Conservation (phyloP, 2,329 filamentous ascomycete genomes). For the Fragosphaeria purpurea region DNA sequence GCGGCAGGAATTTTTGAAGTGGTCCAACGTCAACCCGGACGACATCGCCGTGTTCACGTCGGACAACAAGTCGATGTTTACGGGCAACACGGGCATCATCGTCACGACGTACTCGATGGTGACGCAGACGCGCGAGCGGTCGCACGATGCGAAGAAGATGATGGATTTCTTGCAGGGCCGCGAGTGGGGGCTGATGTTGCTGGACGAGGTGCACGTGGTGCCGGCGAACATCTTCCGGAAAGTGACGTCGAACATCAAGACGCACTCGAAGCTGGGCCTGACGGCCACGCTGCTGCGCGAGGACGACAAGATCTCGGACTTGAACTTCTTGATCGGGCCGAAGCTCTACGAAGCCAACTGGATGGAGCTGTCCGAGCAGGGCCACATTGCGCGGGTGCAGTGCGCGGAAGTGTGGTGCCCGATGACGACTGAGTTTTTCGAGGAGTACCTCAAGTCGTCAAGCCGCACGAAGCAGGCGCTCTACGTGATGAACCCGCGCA, state of each 20-base stretch:
- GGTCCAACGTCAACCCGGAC: constrained; percentile 89
- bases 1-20: constrained; percentile 93
- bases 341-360: constrained; percentile 98
- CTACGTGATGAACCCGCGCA: constrained; percentile 95
- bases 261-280: constrained; percentile 87
- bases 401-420: constrained; percentile 99
- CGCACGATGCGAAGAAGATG: constrained; percentile 91
- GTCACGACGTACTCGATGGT: constrained; percentile 99
- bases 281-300: constrained; percentile 91
- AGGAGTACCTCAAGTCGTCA: constrained; percentile 60
- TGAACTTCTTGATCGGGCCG: constrained; percentile 95
- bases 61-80: constrained; percentile 76
- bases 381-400: constrained; percentile 92
- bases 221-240: constrained; percentile 93
- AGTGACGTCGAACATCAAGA: constrained; percentile 86
- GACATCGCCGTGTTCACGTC: constrained; percentile 94
- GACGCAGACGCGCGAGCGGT: constrained; percentile 76
- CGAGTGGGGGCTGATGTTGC: constrained; percentile 95
- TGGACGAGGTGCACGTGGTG: constrained; percentile 97
- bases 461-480: constrained; percentile 36
- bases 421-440: constrained; percentile 97
- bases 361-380: constrained; percentile 96
- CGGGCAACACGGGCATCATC: constrained; percentile 86
- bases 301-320: constrained; percentile 94
- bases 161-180: constrained; percentile 85